Conservation (phyloP, 148 eudicot genomes). For the Dysphania ambrosioides region DNA sequence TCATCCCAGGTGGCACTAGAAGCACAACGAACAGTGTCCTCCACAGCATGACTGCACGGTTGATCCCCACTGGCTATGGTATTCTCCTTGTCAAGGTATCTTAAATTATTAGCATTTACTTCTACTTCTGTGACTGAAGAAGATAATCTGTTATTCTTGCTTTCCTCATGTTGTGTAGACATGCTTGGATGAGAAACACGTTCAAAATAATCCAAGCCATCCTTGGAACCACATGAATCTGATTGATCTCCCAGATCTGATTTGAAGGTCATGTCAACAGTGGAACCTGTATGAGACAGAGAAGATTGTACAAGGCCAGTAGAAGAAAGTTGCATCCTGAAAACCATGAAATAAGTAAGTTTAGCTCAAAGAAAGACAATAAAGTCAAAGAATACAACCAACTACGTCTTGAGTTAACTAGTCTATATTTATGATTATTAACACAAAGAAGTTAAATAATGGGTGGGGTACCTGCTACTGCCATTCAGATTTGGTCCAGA, state of each 20-base stretch:
- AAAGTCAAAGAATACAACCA: neutral
- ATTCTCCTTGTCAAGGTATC: slow-evolving; percentile 31
- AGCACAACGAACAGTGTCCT: slow-evolving; percentile 35
- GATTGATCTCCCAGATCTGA: slow-evolving; percentile 49
- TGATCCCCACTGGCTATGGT: slow-evolving; percentile 28
- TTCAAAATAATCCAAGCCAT: slow-evolving; percentile 47
- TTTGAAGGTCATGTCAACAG: slow-evolving; percentile 44
- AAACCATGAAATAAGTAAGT: slow-evolving; percentile 18
- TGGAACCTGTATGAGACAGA: slow-evolving; percentile 47
- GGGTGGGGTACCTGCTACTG: slow-evolving; percentile 69
- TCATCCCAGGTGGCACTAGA: slow-evolving; percentile 69
- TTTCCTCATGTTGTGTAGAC: slow-evolving; percentile 38
- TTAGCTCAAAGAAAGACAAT: slow-evolving; percentile 2
- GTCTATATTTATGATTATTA: neutral
- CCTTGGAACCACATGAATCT: slow-evolving; percentile 51
- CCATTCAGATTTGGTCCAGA: slow-evolving; percentile 37
- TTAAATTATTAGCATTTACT: slow-evolving; percentile 29
- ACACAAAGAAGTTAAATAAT: neutral
- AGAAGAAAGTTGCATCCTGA: slow-evolving; percentile 59
- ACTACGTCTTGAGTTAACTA: neutral
- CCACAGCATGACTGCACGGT: slow-evolving; percentile 31
- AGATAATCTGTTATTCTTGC: slow-evolving; percentile 34
- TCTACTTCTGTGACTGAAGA: too few relatives aligned
- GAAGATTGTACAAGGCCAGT: slow-evolving; percentile 42
- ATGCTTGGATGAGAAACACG: slow-evolving; percentile 47